phyloP scores from a whole-genome alignment of 2,329 filamentous ascomycete genomes.

The Aspergillus quadrilineatus region DNA sequence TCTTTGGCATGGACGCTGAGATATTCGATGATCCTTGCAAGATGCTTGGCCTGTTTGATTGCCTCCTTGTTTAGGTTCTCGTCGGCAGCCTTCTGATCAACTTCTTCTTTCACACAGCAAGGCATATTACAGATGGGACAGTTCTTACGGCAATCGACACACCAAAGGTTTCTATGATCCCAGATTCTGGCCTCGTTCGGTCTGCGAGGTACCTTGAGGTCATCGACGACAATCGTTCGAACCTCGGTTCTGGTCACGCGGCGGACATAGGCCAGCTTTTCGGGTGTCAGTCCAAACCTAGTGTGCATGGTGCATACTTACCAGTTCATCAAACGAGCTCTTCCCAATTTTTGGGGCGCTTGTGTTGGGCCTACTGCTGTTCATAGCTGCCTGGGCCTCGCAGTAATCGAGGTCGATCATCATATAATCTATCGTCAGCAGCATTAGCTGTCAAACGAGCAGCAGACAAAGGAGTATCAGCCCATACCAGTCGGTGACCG shows the following conservation, averaged over 20 bases:
- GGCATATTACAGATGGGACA: slow-evolving; percentile 31
- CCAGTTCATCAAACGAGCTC: slow-evolving; percentile 14
- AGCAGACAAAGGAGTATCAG: background rate
- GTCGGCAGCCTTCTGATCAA: slow-evolving; percentile 10
- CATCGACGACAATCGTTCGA: background rate
- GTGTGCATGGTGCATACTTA: background rate
- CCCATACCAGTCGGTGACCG: slow-evolving; percentile 12
- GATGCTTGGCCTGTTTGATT: slow-evolving; percentile 15
- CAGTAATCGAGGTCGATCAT: slow-evolving; percentile 14
- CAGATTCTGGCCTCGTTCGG: slow-evolving; percentile 24
- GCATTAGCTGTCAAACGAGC: background rate
- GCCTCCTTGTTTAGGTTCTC: slow-evolving; percentile 17
- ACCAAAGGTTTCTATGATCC: slow-evolving; percentile 34
- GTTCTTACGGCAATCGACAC: slow-evolving; percentile 26
- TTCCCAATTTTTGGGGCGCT: background rate
- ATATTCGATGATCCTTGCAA: slow-evolving; percentile 24
- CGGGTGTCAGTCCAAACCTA: background rate
- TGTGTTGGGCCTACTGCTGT: background rate
- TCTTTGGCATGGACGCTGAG: slow-evolving; percentile 29
- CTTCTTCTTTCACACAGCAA: slow-evolving; percentile 34
- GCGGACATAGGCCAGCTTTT: slow-evolving; percentile 17
- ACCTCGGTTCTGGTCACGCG: slow-evolving; percentile 17
- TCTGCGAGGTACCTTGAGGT: slow-evolving; percentile 6
- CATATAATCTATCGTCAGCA: slow-evolving; percentile 13
- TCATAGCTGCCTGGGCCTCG: slow-evolving; percentile 3